Conservation (phyloP, 768 basidiomycete genomes). For the Xerocomellus dryophilus region DNA sequence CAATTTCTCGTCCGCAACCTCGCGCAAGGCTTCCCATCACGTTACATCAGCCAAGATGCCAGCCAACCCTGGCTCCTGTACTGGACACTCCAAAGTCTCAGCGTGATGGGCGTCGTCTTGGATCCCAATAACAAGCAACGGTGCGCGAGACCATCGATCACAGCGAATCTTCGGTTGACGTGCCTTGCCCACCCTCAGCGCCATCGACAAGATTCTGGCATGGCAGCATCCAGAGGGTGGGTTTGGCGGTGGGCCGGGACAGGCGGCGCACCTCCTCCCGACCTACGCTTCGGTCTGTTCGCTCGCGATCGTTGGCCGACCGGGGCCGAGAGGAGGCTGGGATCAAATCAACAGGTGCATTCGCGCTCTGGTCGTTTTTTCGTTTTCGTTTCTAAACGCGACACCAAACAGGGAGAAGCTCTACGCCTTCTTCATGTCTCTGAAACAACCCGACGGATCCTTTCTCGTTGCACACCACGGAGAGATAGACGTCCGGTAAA, state of each 20-base stretch:
- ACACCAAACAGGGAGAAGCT: slow-evolving; percentile 50
- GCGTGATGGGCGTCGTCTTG: slow-evolving; percentile 69
- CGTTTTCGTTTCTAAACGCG: not conserved
- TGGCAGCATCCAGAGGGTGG: slow-evolving; percentile 88
- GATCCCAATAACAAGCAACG: slow-evolving; percentile 76
- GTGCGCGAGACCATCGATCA: slow-evolving; percentile 35
- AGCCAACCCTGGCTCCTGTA: slow-evolving; percentile 94
- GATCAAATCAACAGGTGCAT: slow-evolving; percentile 77
- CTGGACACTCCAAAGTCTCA: slow-evolving; percentile 88
- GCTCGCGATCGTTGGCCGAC: slow-evolving; percentile 75
- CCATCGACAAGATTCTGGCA: slow-evolving; percentile 73
- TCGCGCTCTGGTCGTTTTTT: too few species aligned
- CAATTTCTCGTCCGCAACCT: slow-evolving; percentile 72
- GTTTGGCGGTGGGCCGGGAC: slow-evolving; percentile 89
- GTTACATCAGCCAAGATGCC: slow-evolving; percentile 85
- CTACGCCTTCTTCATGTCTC: slow-evolving; percentile 85
- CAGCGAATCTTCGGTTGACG: not conserved
- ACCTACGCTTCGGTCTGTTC: slow-evolving; percentile 87
- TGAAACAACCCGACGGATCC: slow-evolving; percentile 92
- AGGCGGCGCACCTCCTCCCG: slow-evolving; percentile 81
- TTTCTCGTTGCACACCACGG: slow-evolving; percentile 85
- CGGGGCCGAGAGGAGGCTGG: slow-evolving; percentile 78
- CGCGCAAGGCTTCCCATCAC: slow-evolving; percentile 73
- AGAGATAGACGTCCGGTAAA: slow-evolving; percentile 90
- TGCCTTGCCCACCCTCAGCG: slow-evolving; percentile 39